Evolutionary conservation across 345 rosid species (phyloP).

Genomic region (Arabidopsis arenosa): DNA sequence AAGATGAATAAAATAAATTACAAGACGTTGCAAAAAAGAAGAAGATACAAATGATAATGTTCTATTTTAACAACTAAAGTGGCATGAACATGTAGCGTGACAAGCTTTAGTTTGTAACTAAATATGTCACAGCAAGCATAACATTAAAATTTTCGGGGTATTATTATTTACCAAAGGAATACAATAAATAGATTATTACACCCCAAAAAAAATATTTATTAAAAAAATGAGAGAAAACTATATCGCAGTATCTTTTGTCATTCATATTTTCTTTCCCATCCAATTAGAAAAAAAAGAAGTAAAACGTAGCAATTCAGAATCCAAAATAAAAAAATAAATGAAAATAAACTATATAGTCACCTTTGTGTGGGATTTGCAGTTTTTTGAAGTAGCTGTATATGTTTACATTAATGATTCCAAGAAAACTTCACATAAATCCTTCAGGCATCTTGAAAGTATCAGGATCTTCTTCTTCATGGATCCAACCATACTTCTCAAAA

Average conservation of each 20-base stretch:
- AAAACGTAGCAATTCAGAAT: constrained; percentile 20
- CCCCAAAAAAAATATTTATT: not conserved
- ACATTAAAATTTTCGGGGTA: not conserved
- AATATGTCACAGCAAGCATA: not conserved
- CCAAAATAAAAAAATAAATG: not conserved
- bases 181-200: constrained; percentile 27
- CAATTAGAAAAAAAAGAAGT: not conserved
- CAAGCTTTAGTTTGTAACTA: constrained; percentile 8
- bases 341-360: constrained; percentile 30
- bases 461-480: constrained; percentile 71
- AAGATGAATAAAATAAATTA: not conserved
- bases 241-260: constrained; percentile 32
- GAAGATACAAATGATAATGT: not conserved
- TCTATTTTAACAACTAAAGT: not conserved
- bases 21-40: not conserved
- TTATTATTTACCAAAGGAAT: constrained; percentile 16
- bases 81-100: not conserved
- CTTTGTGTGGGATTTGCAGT: constrained; percentile 28
- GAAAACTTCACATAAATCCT: constrained; percentile 28
- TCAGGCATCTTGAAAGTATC: constrained; percentile 62
- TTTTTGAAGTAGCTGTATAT: constrained; percentile 14
- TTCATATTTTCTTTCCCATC: constrained; percentile 35
- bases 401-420: not conserved
- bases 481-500: constrained; percentile 92
- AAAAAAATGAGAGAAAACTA: not conserved